Base-by-base conservation (phyloP, 1,284 basidiomycete species). In the Sanghuangporus baumii region DNA sequence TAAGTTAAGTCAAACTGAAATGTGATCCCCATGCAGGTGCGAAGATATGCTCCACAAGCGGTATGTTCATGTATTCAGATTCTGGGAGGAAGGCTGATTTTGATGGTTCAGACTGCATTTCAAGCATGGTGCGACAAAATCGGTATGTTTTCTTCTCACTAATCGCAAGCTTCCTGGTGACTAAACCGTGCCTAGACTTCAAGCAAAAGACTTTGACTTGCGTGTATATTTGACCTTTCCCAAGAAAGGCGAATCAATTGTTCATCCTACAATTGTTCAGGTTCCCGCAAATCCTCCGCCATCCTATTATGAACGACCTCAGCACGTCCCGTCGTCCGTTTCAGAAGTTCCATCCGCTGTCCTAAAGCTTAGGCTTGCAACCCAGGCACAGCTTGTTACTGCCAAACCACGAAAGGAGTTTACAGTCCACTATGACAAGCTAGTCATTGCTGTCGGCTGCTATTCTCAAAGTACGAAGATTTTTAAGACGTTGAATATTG, bases 361-460 rank as follows among this genome's bases (percentile, higher is more conserved):
- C 8, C 40, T 36, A 7, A 14, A 41, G 18, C 26, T 62, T 60
- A 55, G 41, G 40, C 54, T 40, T 37, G 26, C 62, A 26, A 60
- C 48, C n/a, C 40, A 36, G 38, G 48, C 50, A 20, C 60, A 60
- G 36, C 62, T 55, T 8, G 66, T 50, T 34, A 66, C 64, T 2
- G 16, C 41, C 38, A 54, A 55, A 67, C 68, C 48, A 12, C 55
- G 34, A 11, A 40, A 56, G 20, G 54, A 57, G 14, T 86, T 89
- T 70, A 75, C 77, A 12, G 56, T 93, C 63, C 74, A 74, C 58
- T 94, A 89, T 70, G 93, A 96, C 74, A 91, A 90, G 72, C 81
- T 96, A 5, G 84, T 96, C 51, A 85, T 96, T 59, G 85, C 90
- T 1, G 91, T 93, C 1, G 94, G 94, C 0, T 86, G 88, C 57